Base-by-base conservation (phyloP, 2,329 filamentous ascomycete species). In the Penicillium sp. region DNA sequence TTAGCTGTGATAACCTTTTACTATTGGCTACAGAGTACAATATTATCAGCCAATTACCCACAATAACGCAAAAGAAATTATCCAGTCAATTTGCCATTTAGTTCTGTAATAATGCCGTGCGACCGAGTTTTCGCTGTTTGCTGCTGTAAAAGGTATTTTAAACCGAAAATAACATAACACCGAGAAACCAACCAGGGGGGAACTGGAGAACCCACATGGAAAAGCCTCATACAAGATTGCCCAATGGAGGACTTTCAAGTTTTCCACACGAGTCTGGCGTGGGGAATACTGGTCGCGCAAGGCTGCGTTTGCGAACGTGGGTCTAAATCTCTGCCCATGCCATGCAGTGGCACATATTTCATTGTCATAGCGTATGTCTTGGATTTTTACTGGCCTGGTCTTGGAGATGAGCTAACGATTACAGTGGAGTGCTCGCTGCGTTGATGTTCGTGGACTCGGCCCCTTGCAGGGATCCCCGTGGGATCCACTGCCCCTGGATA, bases 401-500 rank as follows among this genome's bases (percentile, higher is more conserved):
- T 50, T 35, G 19, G 31, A 43, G 7, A 42, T 39, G 47, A 47
- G 42, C 31, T 51, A 49, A 51, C 25, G 14, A n/a, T 23, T 25
- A 10, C 26, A 7, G 26, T 7, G 48, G 21, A 19, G 25, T 39
- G 5, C 23, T 39, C 21, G 10, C 19, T 35, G 46, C 27, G 13
- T 5, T 29, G 14, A n/a, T 21, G 16, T 21, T 27, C 25, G 26
- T 47, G 27, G 3, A 19, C 27, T 47, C 27, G 45, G 37, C 25
- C 54, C 54, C 54, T 56, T 52, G 54, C 54, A 52, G 54, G 26
- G 48, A 50, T 39, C 23, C 1, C 33, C 31, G 21, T 23, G 19
- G 39, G 19, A 10, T 23, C 39, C 39, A 42, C 19, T 25, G 35
- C 47, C 48, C 48, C 48, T 50, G 16, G 21, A 42, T 50, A 50